These are phyloP conservation scores for Diaporthe citriasiana DNA, from an alignment of 2,329 filamentous ascomycete species.

Conservation along the genomic window DNA sequence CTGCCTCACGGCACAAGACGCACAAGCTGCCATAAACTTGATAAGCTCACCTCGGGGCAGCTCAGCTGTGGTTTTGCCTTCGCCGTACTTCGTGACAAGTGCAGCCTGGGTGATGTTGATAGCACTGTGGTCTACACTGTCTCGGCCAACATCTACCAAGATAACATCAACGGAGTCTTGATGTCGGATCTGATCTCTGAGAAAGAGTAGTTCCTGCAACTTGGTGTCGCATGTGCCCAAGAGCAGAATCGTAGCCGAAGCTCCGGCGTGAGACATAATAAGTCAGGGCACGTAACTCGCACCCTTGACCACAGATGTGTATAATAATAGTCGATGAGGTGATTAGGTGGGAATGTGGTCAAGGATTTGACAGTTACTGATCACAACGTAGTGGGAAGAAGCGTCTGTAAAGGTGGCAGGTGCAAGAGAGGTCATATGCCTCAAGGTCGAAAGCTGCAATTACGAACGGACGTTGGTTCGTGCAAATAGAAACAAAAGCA, in stretches of 20 bases:
- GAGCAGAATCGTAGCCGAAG: conserved; percentile 60
- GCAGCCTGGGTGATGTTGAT: conserved; percentile 63
- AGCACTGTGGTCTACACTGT: conserved; percentile 54
- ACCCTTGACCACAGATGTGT: neutral
- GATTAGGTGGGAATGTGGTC: neutral
- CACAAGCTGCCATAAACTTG: conserved; percentile 65
- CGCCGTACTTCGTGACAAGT: conserved; percentile 55
- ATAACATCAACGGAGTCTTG: conserved; percentile 47
- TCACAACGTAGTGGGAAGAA: neutral
- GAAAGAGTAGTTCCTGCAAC: conserved; percentile 69
- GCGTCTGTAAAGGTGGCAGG: neutral
- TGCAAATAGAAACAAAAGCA: too few relatives aligned
- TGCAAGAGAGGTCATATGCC: neutral
- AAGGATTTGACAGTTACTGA: neutral
- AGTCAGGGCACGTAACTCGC: neutral
- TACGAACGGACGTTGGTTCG: neutral
- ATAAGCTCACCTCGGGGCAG: conserved; percentile 69
- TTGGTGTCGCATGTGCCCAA: conserved; percentile 78
- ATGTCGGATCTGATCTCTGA: conserved; percentile 60
- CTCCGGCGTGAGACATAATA: conserved; percentile 41
- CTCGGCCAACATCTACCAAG: conserved; percentile 63
- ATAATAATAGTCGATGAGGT: neutral
- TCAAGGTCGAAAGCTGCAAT: neutral
- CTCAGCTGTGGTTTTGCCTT: conserved; percentile 51
- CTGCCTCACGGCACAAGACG: conserved; percentile 57